These are phyloP conservation scores for Tephrocybe sp. DNA, from an alignment of 768 basidiomycete species.

Conservation along the genomic window DNA sequence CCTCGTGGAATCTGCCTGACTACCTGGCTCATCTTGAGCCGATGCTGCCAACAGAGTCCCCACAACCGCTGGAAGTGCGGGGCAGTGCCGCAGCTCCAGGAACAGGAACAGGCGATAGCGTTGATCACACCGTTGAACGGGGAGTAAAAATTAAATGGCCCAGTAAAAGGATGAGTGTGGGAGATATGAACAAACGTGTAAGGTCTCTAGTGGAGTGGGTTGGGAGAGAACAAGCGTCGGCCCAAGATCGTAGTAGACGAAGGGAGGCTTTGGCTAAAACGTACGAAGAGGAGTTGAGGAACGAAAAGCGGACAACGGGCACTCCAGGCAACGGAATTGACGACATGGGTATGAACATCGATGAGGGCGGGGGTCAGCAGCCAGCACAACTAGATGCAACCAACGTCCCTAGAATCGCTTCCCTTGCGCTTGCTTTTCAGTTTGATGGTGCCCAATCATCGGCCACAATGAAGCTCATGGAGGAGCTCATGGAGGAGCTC, in stretches of 20 bases:
- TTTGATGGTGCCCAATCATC: conserved; percentile 18
- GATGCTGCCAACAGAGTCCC: conserved; percentile 75
- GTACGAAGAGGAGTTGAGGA: conserved; percentile 32
- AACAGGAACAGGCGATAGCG: conserved; percentile 45
- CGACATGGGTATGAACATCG: conserved; percentile 18
- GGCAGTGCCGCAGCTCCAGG: conserved; percentile 28
- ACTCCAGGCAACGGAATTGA: conserved; percentile 12
- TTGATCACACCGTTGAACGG: conserved; percentile 65
- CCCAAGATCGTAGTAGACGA: conserved; percentile 66
- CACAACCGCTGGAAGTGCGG: conserved; percentile 72
- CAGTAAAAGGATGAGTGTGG: conserved; percentile 90
- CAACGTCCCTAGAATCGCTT: background rate
- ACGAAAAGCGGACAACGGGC: conserved; percentile 1
- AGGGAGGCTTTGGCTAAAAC: conserved; percentile 64
- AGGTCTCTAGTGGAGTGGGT: conserved; percentile 90
- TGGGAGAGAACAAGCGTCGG: conserved; percentile 80
- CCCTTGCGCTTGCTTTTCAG: conserved; percentile 2
- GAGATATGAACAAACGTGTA: conserved; percentile 96
- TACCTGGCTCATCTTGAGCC: conserved; percentile 85
- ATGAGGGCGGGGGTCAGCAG: conserved; percentile 10
- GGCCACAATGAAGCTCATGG: conserved; percentile 81
- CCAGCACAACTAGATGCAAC: background rate
- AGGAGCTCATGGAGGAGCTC: conserved; percentile 86
- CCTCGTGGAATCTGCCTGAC: conserved; percentile 91
- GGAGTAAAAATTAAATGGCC: conserved; percentile 93